Percentiles rank a stretch among this genome's conserved stretches.
phyloP scores from a whole-genome alignment of 2,329 filamentous ascomycete genomes.

The Neocucurbitaria cava region DNA sequence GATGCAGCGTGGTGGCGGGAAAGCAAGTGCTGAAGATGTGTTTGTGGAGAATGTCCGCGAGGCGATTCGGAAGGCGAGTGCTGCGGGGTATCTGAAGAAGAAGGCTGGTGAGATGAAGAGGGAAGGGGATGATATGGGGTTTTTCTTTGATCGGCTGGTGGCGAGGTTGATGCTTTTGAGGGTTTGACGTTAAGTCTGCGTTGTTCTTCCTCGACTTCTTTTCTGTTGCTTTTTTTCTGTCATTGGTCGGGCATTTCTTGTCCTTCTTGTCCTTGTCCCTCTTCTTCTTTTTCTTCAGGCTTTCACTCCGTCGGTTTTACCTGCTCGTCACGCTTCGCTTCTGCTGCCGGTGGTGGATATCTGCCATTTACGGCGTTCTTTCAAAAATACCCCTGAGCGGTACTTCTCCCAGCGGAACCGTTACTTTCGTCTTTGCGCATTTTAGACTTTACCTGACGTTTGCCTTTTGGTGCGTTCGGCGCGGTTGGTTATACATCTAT shows the following conservation, averaged over 20 bases:
- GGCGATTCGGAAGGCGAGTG: constrained; percentile 24
- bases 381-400: neutral
- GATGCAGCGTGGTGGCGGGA: neutral
- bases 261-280: neutral
- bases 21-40: constrained; percentile 21
- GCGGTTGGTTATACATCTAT: neutral
- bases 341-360: neutral
- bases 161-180: constrained; percentile 39
- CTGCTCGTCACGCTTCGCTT: neutral
- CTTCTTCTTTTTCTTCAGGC: neutral
- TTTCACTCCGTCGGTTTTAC: neutral
- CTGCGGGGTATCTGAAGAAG: constrained; percentile 28
- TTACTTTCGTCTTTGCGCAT: neutral
- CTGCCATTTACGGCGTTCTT: neutral
- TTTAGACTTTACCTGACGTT: neutral
- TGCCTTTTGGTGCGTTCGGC: neutral
- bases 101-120: constrained; percentile 29
- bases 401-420: neutral
- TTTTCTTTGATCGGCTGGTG: constrained; percentile 48
- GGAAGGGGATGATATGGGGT: constrained; percentile 40
- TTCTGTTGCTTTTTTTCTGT: neutral
- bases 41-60: constrained; percentile 42
- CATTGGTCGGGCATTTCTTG: neutral
- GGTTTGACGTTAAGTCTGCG: too few relatives aligned
- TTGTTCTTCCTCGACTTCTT: neutral